Percentiles rank a stretch among this genome's conserved stretches.
Evolutionary conservation across 805 yeast species (phyloP).

Genomic region (Danielia oregonensis): DNA sequence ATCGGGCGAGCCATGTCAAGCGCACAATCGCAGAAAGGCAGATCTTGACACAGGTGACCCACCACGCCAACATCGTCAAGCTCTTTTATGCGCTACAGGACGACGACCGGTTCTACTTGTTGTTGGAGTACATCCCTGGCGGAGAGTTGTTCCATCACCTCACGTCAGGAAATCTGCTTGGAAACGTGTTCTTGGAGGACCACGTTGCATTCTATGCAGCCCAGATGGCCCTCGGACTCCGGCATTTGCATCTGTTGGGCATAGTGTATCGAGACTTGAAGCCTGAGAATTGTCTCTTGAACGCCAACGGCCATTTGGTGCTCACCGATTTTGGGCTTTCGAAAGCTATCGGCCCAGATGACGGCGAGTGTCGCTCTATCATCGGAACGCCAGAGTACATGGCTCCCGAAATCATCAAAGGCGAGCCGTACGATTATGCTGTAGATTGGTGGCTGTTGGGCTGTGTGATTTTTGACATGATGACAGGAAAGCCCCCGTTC

Average conservation of each 20-base stretch:
- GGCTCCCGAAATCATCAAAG: constrained; percentile 65
- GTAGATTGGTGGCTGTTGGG: constrained; percentile 50
- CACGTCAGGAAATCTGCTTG: constrained; percentile 25
- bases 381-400: constrained; percentile 74
- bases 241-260: constrained; percentile 74
- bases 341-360: constrained; percentile 39
- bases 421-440: constrained; percentile 46
- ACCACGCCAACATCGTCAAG: constrained; percentile 44
- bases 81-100: constrained; percentile 44
- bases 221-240: constrained; percentile 72
- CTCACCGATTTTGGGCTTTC: constrained; percentile 84
- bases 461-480: constrained; percentile 40
- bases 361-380: constrained; percentile 39
- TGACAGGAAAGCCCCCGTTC: constrained; percentile 44
- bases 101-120: constrained; percentile 38
- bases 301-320: constrained; percentile 73
- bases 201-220: constrained; percentile 76
- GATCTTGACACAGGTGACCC: constrained; percentile 26
- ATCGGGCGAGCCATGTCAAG: constrained; percentile 16
- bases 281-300: constrained; percentile 84
- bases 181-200: constrained; percentile 52
- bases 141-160: constrained; percentile 45
- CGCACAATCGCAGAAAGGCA: constrained; percentile 19
- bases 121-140: constrained; percentile 43
- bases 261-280: constrained; percentile 84